Conservation (phyloP, 2,329 filamentous ascomycete species). For the Fusarium pseudonygamai region DNA sequence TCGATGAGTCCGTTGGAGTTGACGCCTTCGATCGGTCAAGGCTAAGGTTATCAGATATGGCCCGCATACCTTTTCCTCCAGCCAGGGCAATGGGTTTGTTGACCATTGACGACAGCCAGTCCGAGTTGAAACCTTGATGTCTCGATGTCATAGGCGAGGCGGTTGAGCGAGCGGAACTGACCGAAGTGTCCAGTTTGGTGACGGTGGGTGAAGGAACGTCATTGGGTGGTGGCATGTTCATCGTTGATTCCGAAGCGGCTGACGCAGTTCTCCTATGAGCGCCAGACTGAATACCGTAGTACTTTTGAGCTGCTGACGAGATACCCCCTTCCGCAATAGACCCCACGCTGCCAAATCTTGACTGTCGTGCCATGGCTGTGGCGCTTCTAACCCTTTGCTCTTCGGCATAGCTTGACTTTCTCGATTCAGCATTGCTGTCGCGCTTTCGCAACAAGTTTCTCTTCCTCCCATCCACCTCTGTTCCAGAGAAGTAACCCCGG, state of each 20-base stretch:
- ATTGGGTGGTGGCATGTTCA: slow-evolving; percentile 62
- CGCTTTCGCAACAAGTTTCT: slow-evolving; percentile 86
- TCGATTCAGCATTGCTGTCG: slow-evolving; percentile 69
- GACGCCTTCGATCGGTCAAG: slow-evolving; percentile 63
- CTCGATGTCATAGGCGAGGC: slow-evolving; percentile 57
- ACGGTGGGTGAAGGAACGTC: slow-evolving; percentile 66
- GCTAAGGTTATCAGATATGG: slow-evolving; percentile 81
- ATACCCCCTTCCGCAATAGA: slow-evolving; percentile 71
- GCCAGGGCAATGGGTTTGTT: slow-evolving; percentile 61
- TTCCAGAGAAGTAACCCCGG: slow-evolving; percentile 92
- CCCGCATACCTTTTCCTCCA: slow-evolving; percentile 76
- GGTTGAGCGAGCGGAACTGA: slow-evolving; percentile 50
- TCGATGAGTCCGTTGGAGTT: slow-evolving; percentile 59
- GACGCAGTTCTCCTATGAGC: slow-evolving; percentile 70
- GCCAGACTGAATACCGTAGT: slow-evolving; percentile 65
- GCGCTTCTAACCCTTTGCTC: slow-evolving; percentile 75
- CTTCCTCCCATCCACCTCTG: slow-evolving; percentile 79
- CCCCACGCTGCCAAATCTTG: slow-evolving; percentile 80
- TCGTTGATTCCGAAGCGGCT: slow-evolving; percentile 64
- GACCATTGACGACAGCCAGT: slow-evolving; percentile 64
- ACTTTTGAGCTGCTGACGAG: slow-evolving; percentile 75
- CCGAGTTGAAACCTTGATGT: slow-evolving; percentile 58
- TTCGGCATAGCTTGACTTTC: slow-evolving; percentile 80
- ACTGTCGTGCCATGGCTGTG: slow-evolving; percentile 75
- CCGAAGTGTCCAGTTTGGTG: slow-evolving; percentile 65